Base-by-base conservation (phyloP, 192 early-diverging fungal genomes). In the Powellomyces hirtus region DNA sequence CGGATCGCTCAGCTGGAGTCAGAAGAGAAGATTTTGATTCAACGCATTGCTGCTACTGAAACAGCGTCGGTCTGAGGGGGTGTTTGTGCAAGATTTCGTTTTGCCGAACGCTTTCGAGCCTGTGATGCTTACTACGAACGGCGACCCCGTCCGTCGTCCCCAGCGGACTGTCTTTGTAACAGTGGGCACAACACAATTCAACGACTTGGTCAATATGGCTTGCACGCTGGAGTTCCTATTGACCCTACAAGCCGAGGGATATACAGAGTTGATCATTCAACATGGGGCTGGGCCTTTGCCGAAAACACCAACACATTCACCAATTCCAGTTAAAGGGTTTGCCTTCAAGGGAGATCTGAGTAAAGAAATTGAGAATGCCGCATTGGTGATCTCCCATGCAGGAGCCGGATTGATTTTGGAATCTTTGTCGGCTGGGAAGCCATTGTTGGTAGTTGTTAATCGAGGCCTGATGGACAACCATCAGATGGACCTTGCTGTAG, bases 161-260 rank as follows among this genome's bases (percentile, higher is more conserved):
- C n/a, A n/a, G n/a, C 34, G n/a, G 40, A 44, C 20, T 27, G 81
- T 89, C 3, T 93, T 94, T 66, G 87, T 94, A 29, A 96, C 94
- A 0, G 94, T 97, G 13, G 95, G 95, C n/a, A 91, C 93, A 18
- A 96, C 94, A 1, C 88, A 88, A 0, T 97, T 97, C 65, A 91
- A 94, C 64, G 78, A 80, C 8, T 83, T 97, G 8, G 71, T 96
- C 38, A 35, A 64, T 10, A 70, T 74, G 1, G 76, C 84, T 1
- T 71, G 77, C 27, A 76, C 79, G 20, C 29, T 44, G 4, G 37
- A 68, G 16, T 83, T 91, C 36, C 70, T 92, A 37, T 67, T 68
- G 2, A 38, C 74, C 0, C 74, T 93, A 46, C 57, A 61, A 2
- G 38, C 50, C 6, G 68, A 79, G 8, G 84, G 83, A 20, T 90